Base-by-base conservation (phyloP, 176 grass and related monocot species). In the Raddia distichophylla region DNA sequence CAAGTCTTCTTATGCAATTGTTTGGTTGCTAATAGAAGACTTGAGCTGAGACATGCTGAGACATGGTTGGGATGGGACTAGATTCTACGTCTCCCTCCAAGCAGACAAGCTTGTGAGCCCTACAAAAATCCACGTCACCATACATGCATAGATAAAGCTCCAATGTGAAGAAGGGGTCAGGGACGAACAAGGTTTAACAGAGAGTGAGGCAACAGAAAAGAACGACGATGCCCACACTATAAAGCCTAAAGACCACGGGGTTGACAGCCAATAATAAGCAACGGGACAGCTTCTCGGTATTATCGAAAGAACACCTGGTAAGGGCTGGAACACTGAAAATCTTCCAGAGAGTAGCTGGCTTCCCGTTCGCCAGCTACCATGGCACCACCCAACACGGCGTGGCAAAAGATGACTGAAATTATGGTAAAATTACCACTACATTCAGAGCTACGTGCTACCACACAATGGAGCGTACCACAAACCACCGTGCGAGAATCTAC, bases 191-290 rank as follows among this genome's bases (percentile, higher is more conserved):
- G 43, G 50, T 54, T 74, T 60, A 44, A 68, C 19, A 17, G 27
- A 13, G n/a, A 62, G 42, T 52, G 44, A 78, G 54, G 16, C 17
- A 32, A 20, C 13, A 33, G 20, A 63, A 63, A 32, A 47, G 27
- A 40, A 20, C 48, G 8, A 22, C 61, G 14, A 50, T 51, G 18
- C 54, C 22, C 12, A 60, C 22, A 72, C 59, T 73, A 16, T 1
- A 78, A 79, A 52, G 60, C 44, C 35, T 9, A 71, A 47, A 78
- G 49, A 73, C 58, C 10, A 35, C 7, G 35, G 27, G 13, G 17
- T 57, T 37, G 56, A 27, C 42, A 64, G 49, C 72, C 57, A 77
- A 62, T 62, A 71, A 69, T 61, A 8, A 60, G 48, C 60, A 80
- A 18, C 14, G 2, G 34, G 47, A 15, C 5, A 43, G 27, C 67